A percentile compares a stretch with the other conserved stretches of the same genome.
Evolutionary conservation across 108 stramenopile species (phyloP).

Genomic region (Thalassiosira profunda): DNA sequence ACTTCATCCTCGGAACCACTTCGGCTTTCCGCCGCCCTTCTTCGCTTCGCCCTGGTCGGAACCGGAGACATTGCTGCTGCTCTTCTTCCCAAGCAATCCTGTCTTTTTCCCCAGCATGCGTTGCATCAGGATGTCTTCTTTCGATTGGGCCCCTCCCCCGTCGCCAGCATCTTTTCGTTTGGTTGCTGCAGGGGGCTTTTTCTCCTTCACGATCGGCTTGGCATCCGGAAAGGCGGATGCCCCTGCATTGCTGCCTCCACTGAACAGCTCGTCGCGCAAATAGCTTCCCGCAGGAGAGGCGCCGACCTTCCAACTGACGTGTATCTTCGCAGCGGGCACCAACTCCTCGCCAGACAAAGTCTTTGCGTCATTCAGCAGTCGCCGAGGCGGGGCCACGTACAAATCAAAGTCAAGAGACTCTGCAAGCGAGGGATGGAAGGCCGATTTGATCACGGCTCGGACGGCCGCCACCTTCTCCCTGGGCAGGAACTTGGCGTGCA

Average conservation of each 20-base stretch:
- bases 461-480: conserved; percentile 53
- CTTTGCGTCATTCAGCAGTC: conserved; percentile 43
- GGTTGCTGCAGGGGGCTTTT: neutral
- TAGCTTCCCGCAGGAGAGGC: conserved; percentile 13
- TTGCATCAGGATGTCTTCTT: conserved; percentile 50
- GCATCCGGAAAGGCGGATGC: conserved; percentile 44
- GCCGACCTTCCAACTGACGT: conserved; percentile 71
- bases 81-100: conserved; percentile 17
- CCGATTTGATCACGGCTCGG: conserved; percentile 31
- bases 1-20: conserved; percentile 38
- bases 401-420: conserved; percentile 60
- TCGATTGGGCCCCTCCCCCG: conserved; percentile 18
- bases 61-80: neutral
- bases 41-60: conserved; percentile 20
- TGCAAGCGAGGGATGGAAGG: conserved; percentile 23
- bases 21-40: conserved; percentile 47
- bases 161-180: conserved; percentile 1
- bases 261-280: conserved; percentile 39
- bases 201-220: conserved; percentile 23
- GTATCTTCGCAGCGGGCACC: conserved; percentile 84
- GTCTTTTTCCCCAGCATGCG: conserved; percentile 48
- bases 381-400: conserved; percentile 82
- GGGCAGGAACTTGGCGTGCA: conserved; percentile 73
- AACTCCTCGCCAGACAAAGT: conserved; percentile 67
- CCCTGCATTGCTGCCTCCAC: neutral